phyloP scores from a whole-genome alignment of 805 yeast genomes.

The Zygosaccharomyces bailii region DNA sequence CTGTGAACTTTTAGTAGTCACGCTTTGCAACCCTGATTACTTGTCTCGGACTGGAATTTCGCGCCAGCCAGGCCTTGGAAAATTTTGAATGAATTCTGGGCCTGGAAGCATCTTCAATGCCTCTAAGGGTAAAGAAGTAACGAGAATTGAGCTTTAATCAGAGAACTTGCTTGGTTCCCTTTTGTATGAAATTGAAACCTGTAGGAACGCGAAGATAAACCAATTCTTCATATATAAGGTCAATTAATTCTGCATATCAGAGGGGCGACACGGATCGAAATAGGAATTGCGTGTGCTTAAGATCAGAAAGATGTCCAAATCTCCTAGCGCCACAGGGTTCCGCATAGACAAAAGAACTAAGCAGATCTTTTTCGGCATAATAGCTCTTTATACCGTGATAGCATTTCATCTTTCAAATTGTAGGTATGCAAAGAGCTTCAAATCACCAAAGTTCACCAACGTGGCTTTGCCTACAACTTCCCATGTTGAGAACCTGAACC shows the following conservation, averaged over 20 bases:
- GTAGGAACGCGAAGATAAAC: conserved; percentile 1
- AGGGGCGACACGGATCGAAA: neutral
- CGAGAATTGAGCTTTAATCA: neutral
- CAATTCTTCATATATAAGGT: neutral
- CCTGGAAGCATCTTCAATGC: conserved; percentile 2
- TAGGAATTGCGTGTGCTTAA: neutral
- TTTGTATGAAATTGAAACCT: conserved; percentile 2
- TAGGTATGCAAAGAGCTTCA: conserved; percentile 10
- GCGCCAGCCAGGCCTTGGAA: conserved; percentile 3
- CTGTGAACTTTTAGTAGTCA: neutral
- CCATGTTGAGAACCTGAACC: conserved; percentile 19
- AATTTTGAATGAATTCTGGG: neutral
- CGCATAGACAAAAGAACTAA: conserved; percentile 13
- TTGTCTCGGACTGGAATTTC: neutral
- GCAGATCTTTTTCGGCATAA: conserved; percentile 10
- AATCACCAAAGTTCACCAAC: conserved; percentile 7
- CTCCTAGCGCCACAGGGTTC: conserved; percentile 2
- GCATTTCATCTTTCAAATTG: conserved; percentile 15
- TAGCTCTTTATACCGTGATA: conserved; percentile 11
- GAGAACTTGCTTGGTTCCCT: neutral
- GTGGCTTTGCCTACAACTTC: conserved; percentile 29
- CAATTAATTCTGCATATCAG: neutral
- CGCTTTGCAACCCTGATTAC: neutral
- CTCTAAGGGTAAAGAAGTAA: conserved; percentile 3
- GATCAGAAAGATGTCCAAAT: conserved; percentile 3